phyloP scores from a whole-genome alignment of 768 basidiomycete species.

The Auriscalpium vulgare region DNA sequence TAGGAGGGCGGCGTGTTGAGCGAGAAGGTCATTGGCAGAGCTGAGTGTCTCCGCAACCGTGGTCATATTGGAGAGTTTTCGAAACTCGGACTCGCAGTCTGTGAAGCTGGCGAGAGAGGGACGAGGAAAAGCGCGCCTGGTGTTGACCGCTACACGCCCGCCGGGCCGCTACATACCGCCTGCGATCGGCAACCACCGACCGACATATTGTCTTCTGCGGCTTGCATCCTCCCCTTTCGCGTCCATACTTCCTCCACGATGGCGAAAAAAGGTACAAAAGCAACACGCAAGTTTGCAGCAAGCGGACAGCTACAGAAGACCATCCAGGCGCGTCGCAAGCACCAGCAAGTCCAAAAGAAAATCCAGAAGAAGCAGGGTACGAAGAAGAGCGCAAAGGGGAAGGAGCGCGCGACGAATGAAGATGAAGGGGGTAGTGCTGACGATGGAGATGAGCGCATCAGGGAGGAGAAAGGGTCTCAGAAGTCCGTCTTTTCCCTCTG shows the following conservation, averaged over 20 bases:
- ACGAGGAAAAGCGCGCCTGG: too few species aligned
- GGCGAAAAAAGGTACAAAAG: constrained; percentile 64
- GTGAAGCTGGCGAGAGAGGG: too few species aligned
- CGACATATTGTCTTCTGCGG: background rate
- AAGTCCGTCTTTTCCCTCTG: constrained; percentile 4
- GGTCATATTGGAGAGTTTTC: background rate
- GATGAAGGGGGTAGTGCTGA: constrained; percentile 19
- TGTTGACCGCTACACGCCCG: background rate
- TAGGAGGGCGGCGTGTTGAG: constrained; percentile 52
- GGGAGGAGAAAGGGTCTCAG: constrained; percentile 19
- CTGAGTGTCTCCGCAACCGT: constrained; percentile 37
- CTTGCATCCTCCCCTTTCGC: background rate
- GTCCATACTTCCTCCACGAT: constrained; percentile 13
- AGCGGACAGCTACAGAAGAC: constrained; percentile 85
- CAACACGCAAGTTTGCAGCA: constrained; percentile 80
- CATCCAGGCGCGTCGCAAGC: constrained; percentile 77
- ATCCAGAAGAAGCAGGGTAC: constrained; percentile 45
- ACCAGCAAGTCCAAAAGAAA: constrained; percentile 69
- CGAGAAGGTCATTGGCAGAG: constrained; percentile 58
- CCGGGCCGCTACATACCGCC: background rate
- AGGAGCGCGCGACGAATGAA: constrained; percentile 7
- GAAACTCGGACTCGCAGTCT: too few species aligned
- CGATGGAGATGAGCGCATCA: constrained; percentile 19
- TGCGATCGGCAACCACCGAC: background rate
- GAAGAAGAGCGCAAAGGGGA: constrained; percentile 21